These are phyloP conservation scores for Filobasidium floriforme DNA, from an alignment of 768 basidiomycete genomes.

Conservation along the genomic window DNA sequence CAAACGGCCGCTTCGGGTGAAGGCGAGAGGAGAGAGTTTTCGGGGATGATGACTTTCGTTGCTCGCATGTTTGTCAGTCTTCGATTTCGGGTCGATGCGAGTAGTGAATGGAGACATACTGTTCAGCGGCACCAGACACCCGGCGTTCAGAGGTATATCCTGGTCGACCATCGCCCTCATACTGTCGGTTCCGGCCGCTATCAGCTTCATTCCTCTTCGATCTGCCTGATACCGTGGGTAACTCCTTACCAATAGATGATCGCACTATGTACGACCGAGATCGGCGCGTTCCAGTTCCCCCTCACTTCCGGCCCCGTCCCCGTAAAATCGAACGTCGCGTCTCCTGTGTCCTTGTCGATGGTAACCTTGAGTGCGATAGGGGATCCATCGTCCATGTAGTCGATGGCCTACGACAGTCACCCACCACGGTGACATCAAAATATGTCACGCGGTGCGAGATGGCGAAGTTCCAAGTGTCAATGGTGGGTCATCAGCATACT, in stretches of 20 bases:
- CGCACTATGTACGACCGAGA: constrained; percentile 46
- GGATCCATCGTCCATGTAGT: constrained; percentile 52
- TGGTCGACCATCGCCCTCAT: constrained; percentile 35
- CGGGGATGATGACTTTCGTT: constrained; percentile 30
- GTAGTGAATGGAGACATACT: background rate
- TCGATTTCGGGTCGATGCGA: background rate
- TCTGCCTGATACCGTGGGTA: too few relatives aligned
- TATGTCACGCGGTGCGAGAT: too few relatives aligned
- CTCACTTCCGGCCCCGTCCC: constrained; percentile 47
- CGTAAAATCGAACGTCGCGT: constrained; percentile 72
- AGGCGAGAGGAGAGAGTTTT: constrained; percentile 29
- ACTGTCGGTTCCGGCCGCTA: background rate
- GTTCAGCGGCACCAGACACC: constrained; percentile 72
- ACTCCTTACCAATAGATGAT: constrained; percentile 41
- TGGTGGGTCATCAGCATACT: background rate
- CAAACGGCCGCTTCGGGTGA: constrained; percentile 30
- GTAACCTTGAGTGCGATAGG: constrained; percentile 55
- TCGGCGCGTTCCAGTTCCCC: constrained; percentile 49
- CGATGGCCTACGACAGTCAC: constrained; percentile 52
- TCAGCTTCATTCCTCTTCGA: constrained; percentile 44
- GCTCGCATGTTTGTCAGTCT: too few relatives aligned
- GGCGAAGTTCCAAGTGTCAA: constrained; percentile 45
- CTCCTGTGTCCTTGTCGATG: constrained; percentile 66
- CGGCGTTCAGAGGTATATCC: constrained; percentile 88
- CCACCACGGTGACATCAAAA: too few relatives aligned